Evolutionary conservation across 1,284 basidiomycete genomes (phyloP), one percentile per base, ranked within the genome.

Genomic region (Filobasidium uniguttulatum): DNA sequence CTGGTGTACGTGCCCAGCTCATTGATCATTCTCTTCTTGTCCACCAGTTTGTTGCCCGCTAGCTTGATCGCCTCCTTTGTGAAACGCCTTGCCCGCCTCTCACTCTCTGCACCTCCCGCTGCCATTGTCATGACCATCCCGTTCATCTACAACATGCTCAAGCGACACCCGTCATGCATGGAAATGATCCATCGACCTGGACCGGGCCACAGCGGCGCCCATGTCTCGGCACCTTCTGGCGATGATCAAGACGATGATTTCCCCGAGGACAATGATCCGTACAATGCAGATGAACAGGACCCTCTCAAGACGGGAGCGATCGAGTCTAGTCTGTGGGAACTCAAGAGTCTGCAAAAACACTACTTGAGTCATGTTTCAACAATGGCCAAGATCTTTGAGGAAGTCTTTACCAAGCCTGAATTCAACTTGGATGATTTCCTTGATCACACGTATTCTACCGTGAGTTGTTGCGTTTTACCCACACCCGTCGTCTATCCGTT

Each of bases 391-490:
- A 82, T 98, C 48, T 85, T 97, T 56, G 77, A 78, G 10, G 90
- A 94, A 63, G 83, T 85, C 1, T 97, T 98, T 68, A 96, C 88
- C 7, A 91, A 91, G 62, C 85, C 83, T 10, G 75, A 76, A 25
- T 97, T 91, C 68, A 74, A 78, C 25, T 79, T 96, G 75, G 94
- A 98, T 59, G 94, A 98, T 66, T 98, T 98, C 66, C 68, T 97
- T 61, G 94, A 98, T 69, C 89, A 97, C 65, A 88, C 87, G 0
- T 98, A 96, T 62, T 77, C 75, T 14, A 96, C 88, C 46, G 87
- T 93, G 58, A 59, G 85, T 74, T 12, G 9, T 28, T 31, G n/a
- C n/a, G n/a, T 34, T 28, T 33, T 37, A 26, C 8, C n/a, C 25
- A 15, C 35, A 34, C 36, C 15, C 38, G 10, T 53, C 17, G 9